Conservation (phyloP, 225 moss, liverwort and hornwort species). For the Straminergon stramineum region DNA sequence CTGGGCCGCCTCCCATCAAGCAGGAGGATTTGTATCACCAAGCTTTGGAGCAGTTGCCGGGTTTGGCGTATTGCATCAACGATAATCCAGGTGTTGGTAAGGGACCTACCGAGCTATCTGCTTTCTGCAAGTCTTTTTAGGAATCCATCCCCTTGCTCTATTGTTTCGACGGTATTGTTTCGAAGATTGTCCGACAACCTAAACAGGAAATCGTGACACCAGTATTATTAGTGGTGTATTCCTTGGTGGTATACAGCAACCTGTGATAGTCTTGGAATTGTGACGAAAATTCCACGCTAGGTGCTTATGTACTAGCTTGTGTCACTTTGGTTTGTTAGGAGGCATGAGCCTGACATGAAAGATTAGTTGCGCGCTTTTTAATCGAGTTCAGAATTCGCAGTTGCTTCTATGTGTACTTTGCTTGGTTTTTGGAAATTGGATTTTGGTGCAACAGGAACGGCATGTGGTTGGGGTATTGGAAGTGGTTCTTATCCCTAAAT, state of each 20-base stretch:
- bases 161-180: not conserved
- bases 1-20: constrained; percentile 39
- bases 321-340: not conserved
- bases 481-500: not conserved
- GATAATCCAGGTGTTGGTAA: constrained; percentile 27
- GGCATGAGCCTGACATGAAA: not conserved
- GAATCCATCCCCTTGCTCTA: not conserved
- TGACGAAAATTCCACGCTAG: not conserved
- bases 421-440: not conserved
- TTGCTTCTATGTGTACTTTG: not conserved
- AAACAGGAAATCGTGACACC: too few relatives aligned
- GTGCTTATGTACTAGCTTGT: not conserved
- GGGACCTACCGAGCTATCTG: not conserved
- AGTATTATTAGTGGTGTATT: not conserved
- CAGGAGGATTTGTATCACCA: constrained; percentile 40
- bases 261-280: not conserved
- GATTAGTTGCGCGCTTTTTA: not conserved
- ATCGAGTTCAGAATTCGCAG: not conserved
- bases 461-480: not conserved
- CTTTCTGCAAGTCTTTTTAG: too few relatives aligned
- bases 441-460: not conserved
- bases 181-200: not conserved
- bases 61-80: constrained; percentile 37
- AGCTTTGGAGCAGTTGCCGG: constrained; percentile 49
- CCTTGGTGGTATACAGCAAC: not conserved